These are phyloP conservation scores for Ampelocalamus luodianensis DNA, from an alignment of 176 grass and related monocot genomes.

Conservation along the genomic window DNA sequence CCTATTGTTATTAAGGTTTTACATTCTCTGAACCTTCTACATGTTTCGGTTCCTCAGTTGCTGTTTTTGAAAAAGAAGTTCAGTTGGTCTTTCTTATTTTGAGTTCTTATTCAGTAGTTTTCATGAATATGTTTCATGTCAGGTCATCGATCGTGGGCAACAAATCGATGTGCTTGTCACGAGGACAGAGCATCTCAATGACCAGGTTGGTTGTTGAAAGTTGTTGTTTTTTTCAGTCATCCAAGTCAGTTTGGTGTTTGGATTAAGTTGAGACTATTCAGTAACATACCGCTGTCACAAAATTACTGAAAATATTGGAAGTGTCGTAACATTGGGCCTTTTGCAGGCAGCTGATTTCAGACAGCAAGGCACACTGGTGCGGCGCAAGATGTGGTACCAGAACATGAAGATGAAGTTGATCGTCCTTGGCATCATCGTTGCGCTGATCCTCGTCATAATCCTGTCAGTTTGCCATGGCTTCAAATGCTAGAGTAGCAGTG, in stretches of 20 bases:
- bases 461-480: constrained; percentile 68
- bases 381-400: constrained; percentile 86
- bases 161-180: constrained; percentile 67
- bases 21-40: neutral
- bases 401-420: constrained; percentile 96
- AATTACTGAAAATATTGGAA: neutral
- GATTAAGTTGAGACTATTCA: neutral
- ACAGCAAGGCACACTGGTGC: constrained; percentile 50
- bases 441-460: constrained; percentile 78
- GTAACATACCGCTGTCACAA: neutral
- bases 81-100: neutral
- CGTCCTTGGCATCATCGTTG: constrained; percentile 61
- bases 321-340: neutral
- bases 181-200: constrained; percentile 67
- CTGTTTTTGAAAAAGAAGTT: neutral
- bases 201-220: constrained; percentile 42
- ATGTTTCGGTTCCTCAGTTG: neutral
- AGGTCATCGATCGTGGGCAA: constrained; percentile 65
- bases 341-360: constrained; percentile 73
- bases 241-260: neutral
- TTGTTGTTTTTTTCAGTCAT: neutral
- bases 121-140: neutral
- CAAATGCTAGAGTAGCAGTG: constrained; percentile 7
- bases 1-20: neutral
- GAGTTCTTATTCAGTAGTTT: neutral